Base-by-base conservation (phyloP, 2,329 filamentous ascomycete genomes). In the Pseudopithomyces chartarum region DNA sequence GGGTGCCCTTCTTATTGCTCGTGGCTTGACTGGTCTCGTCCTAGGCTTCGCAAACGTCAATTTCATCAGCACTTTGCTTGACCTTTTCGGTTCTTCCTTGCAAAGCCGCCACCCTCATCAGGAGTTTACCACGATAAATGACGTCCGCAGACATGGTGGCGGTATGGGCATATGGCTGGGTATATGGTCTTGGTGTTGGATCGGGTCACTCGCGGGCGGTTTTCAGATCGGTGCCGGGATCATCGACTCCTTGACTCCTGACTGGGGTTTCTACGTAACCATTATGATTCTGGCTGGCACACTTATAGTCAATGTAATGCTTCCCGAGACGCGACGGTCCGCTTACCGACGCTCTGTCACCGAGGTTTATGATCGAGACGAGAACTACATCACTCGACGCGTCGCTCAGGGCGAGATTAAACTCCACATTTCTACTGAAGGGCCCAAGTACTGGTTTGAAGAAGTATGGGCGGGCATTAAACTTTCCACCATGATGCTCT, bases 41-140 rank as follows among this genome's bases (percentile, higher is more conserved):
- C 82, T 93, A 10, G 90, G 90, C 0, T 90, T 93, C 66, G 88
- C 87, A 15, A 90, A 89, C 68, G 89, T 93, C 80, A 93, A 92
- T 67, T 89, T 89, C 62, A 82, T 90, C 63, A 84, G 87, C 0
- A 88, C 86, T 1, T 77, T 93, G 6, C 85, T 88, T 3, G 90
- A 94, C 68, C 79, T 93, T 0, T 94, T 91, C 67, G 90, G 90
- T 0, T 87, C 88, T 3, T 92, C 89, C 0, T 76, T 92, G 20
- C 90, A 91, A 81, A 90, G 87, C 65, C 80, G 82, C 39, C 86
- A 87, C 47, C 89, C 90, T 1, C 89, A 92, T 65, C 87, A 91
- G 74, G 90, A 91, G 67, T 77, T 89, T 19, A 87, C 89, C 1
- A 83, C 88, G 55, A 76, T 82, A 12, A 85, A 85, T 63, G 90